Evolutionary conservation across 2,329 filamentous ascomycete species (phyloP).

Genomic region (Incumbomyces delicatus): DNA sequence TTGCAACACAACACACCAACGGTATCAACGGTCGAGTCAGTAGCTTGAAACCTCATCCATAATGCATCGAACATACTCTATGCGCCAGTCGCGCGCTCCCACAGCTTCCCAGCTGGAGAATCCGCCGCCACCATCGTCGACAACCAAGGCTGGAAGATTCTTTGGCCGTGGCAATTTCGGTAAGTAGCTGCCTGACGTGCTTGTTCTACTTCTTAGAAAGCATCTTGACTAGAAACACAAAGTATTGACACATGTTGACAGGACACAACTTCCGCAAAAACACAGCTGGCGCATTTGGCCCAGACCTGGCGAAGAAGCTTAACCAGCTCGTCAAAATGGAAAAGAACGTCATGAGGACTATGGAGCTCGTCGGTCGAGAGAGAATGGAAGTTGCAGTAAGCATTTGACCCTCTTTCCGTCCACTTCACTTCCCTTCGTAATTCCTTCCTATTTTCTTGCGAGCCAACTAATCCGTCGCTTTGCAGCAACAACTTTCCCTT

Average conservation of each 20-base stretch:
- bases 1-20: neutral
- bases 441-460: no score
- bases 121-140: slow-evolving; percentile 81
- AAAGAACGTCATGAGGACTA: slow-evolving; percentile 98
- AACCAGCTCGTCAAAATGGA: slow-evolving; percentile 99
- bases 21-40: slow-evolving; percentile 18
- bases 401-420: slow-evolving; percentile 17
- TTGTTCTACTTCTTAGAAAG: no score
- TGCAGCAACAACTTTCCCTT: slow-evolving; percentile 91
- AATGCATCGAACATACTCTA: slow-evolving; percentile 98
- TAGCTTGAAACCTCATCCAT: slow-evolving; percentile 13
- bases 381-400: slow-evolving; percentile 96
- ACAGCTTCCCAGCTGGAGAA: slow-evolving; percentile 88
- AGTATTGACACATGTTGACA: slow-evolving; percentile 23
- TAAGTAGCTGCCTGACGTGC: slow-evolving; percentile 40
- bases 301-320: slow-evolving; percentile 94
- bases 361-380: slow-evolving; percentile 90
- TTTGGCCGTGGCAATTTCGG: slow-evolving; percentile 80
- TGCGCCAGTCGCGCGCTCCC: slow-evolving; percentile 93
- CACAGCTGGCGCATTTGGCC: slow-evolving; percentile 47
- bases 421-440: neutral
- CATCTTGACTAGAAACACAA: neutral
- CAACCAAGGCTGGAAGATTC: slow-evolving; percentile 81
- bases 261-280: slow-evolving; percentile 53
- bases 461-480: neutral